Evolutionary conservation across 2,329 filamentous ascomycete genomes (phyloP).

Genomic region (Fusarium subtropicale): DNA sequence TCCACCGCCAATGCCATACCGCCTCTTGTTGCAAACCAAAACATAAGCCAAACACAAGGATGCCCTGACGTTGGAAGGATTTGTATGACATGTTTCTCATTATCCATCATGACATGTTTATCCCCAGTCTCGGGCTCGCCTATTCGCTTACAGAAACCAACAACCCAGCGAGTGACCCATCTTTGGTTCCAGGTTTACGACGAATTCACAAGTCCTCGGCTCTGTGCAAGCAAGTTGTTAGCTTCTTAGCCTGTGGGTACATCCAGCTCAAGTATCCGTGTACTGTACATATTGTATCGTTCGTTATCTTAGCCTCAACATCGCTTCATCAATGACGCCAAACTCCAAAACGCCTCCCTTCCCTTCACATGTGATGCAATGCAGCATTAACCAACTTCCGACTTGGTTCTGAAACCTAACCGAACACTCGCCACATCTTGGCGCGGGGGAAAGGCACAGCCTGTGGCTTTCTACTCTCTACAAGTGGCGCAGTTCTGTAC

Average conservation of each 20-base stretch:
- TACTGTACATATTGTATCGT: background rate
- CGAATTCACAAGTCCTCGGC: background rate
- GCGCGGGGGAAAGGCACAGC: background rate
- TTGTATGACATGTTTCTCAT: background rate
- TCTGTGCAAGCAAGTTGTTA: background rate
- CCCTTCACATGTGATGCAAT: slow-evolving; percentile 4
- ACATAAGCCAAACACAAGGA: slow-evolving; percentile 10
- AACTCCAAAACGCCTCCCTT: slow-evolving; percentile 17
- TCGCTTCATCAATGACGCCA: slow-evolving; percentile 27
- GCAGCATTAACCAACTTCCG: slow-evolving; percentile 28
- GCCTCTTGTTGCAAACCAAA: slow-evolving; percentile 2
- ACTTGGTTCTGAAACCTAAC: slow-evolving; percentile 41
- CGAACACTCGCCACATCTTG: slow-evolving; percentile 24
- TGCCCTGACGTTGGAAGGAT: slow-evolving; percentile 11
- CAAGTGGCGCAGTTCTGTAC: slow-evolving; percentile 24
- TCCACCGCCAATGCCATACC: background rate
- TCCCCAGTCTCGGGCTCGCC: slow-evolving; percentile 3
- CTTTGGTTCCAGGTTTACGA: slow-evolving; percentile 9
- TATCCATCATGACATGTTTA: slow-evolving; percentile 29
- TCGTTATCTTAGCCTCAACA: background rate
- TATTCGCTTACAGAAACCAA: slow-evolving; percentile 16
- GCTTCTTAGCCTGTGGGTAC: background rate
- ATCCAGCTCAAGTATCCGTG: background rate
- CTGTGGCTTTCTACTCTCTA: slow-evolving; percentile 14
- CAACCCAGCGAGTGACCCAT: slow-evolving; percentile 2